Percentiles rank a stretch among this genome's conserved stretches.
phyloP scores from a whole-genome alignment of 179 eudicot genomes.

The Heliamphora pulchella region DNA sequence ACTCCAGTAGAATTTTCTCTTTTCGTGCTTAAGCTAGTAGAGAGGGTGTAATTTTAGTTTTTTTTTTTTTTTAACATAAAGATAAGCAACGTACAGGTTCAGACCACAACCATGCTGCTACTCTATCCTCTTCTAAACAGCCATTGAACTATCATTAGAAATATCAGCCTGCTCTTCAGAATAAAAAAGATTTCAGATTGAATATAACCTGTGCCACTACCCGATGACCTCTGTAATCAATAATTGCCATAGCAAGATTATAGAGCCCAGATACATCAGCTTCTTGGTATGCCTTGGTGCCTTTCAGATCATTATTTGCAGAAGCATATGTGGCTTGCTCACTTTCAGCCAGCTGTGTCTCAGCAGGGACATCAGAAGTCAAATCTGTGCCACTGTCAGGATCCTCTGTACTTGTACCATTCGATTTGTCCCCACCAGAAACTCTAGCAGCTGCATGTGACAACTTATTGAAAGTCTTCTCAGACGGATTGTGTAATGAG shows the following conservation, averaged over 20 bases:
- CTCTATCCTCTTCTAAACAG: background rate
- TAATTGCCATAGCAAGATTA: conserved; percentile 98
- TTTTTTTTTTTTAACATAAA: background rate
- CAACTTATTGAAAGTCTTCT: conserved; percentile 28
- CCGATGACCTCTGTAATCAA: conserved; percentile 94
- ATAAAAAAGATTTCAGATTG: conserved; percentile 3
- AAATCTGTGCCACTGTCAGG: conserved; percentile 27
- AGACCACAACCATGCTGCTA: background rate
- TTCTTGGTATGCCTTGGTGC: conserved; percentile 98
- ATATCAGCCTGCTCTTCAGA: background rate
- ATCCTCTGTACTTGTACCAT: conserved; percentile 32
- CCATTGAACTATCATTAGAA: background rate
- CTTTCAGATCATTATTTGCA: conserved; percentile 95
- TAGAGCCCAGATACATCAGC: conserved; percentile 92
- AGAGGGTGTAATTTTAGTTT: background rate
- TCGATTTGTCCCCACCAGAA: conserved; percentile 36
- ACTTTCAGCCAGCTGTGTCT: conserved; percentile 72
- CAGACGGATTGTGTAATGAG: conserved; percentile 22
- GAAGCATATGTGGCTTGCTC: conserved; percentile 99
- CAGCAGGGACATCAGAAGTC: conserved; percentile 48
- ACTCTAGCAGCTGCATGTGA: conserved; percentile 29
- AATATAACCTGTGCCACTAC: conserved; percentile 92
- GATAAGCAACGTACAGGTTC: background rate
- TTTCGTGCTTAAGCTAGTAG: conserved; percentile 1
- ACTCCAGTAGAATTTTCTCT: background rate